These are phyloP conservation scores for Saccharomyces hybrid DNA, from an alignment of 1,139 yeast species.

Conservation along the genomic window DNA sequence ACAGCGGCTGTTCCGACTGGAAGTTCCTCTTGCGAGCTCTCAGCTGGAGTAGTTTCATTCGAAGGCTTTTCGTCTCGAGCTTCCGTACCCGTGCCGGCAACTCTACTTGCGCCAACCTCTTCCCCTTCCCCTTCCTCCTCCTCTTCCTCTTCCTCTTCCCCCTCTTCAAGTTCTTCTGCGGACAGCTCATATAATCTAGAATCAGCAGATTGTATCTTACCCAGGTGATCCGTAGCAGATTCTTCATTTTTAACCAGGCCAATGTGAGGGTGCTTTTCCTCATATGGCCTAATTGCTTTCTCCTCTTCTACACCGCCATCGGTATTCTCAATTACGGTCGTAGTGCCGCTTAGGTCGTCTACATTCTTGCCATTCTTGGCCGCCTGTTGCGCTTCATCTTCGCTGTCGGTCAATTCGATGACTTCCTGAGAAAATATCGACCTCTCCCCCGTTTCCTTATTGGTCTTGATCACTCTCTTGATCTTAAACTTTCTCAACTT, in stretches of 20 bases:
- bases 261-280: neutral
- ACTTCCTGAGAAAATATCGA: slow-evolving; percentile 30
- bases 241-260: neutral
- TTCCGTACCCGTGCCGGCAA: neutral
- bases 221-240: neutral
- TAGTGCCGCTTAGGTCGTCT: neutral
- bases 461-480: slow-evolving; percentile 33
- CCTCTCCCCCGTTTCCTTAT: slow-evolving; percentile 35
- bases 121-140: neutral
- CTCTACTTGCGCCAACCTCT: neutral
- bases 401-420: slow-evolving; percentile 20
- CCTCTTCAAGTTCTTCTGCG: neutral
- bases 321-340: neutral
- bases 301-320: neutral
- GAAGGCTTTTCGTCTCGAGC: neutral
- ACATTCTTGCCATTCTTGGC: neutral
- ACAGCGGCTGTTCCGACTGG: neutral
- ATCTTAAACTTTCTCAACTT: slow-evolving; percentile 26
- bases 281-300: neutral
- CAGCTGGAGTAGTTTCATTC: neutral
- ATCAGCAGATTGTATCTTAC: neutral
- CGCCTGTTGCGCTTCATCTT: slow-evolving; percentile 8
- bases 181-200: neutral
- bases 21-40: neutral
- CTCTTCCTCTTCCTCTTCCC: slow-evolving; percentile 2